phyloP scores from a whole-genome alignment of 73 alveolate species.

The Durusdinium trenchii region DNA sequence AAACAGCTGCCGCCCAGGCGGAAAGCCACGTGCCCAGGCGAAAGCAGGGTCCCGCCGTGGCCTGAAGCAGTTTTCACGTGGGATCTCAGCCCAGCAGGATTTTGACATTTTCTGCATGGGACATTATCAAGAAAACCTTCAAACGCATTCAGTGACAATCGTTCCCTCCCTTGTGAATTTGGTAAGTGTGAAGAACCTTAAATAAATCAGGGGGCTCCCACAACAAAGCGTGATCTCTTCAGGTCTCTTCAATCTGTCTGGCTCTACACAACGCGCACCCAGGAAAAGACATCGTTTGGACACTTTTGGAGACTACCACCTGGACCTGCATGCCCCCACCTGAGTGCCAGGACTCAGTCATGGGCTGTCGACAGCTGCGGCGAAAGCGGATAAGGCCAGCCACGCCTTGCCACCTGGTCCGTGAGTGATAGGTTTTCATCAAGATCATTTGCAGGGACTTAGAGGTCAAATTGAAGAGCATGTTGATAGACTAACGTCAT shows the following conservation, averaged over 20 bases:
- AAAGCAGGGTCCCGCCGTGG: too few relatives aligned
- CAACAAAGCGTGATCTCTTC: not conserved
- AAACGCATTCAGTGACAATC: too few relatives aligned
- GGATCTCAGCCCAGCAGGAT: not conserved
- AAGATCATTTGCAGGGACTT: too few relatives aligned
- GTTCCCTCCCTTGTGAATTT: not conserved
- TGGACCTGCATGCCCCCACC: not conserved
- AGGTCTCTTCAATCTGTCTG: not conserved
- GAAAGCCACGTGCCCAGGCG: conserved; percentile 47
- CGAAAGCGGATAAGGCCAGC: conserved; percentile 43
- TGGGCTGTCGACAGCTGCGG: not conserved
- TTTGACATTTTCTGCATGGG: not conserved
- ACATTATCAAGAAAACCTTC: not conserved
- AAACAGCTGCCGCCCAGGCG: conserved; percentile 63
- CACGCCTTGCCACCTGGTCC: conserved; percentile 40
- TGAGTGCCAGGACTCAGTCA: conserved; percentile 8
- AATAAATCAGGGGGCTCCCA: not conserved
- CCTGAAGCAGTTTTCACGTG: too few relatives aligned
- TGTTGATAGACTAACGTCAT: too few relatives aligned
- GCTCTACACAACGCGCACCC: not conserved
- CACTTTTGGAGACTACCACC: too few relatives aligned
- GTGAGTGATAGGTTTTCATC: too few relatives aligned
- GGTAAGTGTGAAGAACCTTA: not conserved
- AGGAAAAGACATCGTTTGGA: not conserved
- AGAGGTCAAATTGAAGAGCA: too few relatives aligned